phyloP scores from a whole-genome alignment of 2,329 filamentous ascomycete genomes.

The Botrytis pseudocinerea region DNA sequence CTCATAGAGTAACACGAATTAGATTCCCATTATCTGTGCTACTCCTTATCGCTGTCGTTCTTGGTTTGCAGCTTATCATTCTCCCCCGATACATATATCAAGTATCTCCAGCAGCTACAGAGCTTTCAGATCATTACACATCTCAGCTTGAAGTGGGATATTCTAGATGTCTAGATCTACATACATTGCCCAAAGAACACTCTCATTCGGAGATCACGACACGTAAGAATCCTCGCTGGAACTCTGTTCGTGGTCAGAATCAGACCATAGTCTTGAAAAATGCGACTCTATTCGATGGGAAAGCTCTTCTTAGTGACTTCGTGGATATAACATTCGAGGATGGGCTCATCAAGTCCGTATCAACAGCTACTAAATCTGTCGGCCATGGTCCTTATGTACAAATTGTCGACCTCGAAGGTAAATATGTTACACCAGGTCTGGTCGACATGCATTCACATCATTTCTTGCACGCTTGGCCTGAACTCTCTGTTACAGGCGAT shows the following conservation, averaged over 20 bases:
- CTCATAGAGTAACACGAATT: slow-evolving; percentile 6
- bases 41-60: slow-evolving; percentile 28
- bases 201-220: slow-evolving; percentile 27
- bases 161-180: slow-evolving; percentile 36
- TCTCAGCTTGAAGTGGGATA: slow-evolving; percentile 33
- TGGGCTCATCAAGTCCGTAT: slow-evolving; percentile 43
- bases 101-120: slow-evolving; percentile 26
- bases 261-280: slow-evolving; percentile 44
- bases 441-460: slow-evolving; percentile 51
- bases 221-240: slow-evolving; percentile 46
- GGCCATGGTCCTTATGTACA: slow-evolving; percentile 26
- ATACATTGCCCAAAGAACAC: slow-evolving; percentile 28
- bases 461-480: slow-evolving; percentile 42
- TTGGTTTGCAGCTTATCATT: slow-evolving; percentile 34
- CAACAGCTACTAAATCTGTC: slow-evolving; percentile 27
- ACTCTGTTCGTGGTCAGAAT: slow-evolving; percentile 43
- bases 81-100: slow-evolving; percentile 35
- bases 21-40: slow-evolving; percentile 33
- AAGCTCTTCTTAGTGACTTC: slow-evolving; percentile 38
- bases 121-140: slow-evolving; percentile 32
- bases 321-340: slow-evolving; percentile 46
- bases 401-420: slow-evolving; percentile 42
- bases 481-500: slow-evolving; percentile 40
- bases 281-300: slow-evolving; percentile 48
- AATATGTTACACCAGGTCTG: slow-evolving; percentile 47